phyloP scores from a whole-genome alignment of 176 grass and related monocot genomes.

The Raddia guianensis region DNA sequence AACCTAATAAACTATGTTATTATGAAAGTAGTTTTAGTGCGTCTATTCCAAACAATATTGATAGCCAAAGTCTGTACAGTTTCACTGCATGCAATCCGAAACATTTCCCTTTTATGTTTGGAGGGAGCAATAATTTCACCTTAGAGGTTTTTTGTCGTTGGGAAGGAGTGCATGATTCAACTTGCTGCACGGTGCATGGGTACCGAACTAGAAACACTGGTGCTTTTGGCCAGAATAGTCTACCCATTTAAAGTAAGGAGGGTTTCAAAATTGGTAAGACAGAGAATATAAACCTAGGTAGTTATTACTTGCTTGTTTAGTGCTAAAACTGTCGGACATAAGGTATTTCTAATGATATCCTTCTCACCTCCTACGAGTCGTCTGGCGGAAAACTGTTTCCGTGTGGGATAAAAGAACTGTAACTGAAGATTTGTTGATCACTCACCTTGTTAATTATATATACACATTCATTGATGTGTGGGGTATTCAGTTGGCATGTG shows the following conservation, averaged over 20 bases:
- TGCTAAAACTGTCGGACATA: conserved; percentile 14
- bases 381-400: too few relatives aligned
- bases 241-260: conserved; percentile 24
- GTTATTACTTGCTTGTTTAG: conserved; percentile 25
- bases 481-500: not conserved
- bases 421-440: not conserved
- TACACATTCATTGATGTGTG: not conserved
- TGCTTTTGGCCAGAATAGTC: conserved; percentile 17
- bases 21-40: too few relatives aligned
- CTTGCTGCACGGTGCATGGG: not conserved
- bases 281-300: not conserved
- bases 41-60: too few relatives aligned
- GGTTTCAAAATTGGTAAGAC: not conserved
- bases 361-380: too few relatives aligned
- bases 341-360: not conserved
- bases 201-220: not conserved
- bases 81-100: too few relatives aligned
- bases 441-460: conserved; percentile 5
- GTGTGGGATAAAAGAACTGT: not conserved
- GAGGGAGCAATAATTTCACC: not conserved
- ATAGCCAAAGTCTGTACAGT: too few relatives aligned
- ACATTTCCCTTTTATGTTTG: too few relatives aligned
- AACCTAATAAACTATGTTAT: too few relatives aligned
- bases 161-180: not conserved
- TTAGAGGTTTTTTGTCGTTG: conserved; percentile 10